Conservation (phyloP, 352 stramenopile genomes). For the Globisporangium recalcitrans region DNA sequence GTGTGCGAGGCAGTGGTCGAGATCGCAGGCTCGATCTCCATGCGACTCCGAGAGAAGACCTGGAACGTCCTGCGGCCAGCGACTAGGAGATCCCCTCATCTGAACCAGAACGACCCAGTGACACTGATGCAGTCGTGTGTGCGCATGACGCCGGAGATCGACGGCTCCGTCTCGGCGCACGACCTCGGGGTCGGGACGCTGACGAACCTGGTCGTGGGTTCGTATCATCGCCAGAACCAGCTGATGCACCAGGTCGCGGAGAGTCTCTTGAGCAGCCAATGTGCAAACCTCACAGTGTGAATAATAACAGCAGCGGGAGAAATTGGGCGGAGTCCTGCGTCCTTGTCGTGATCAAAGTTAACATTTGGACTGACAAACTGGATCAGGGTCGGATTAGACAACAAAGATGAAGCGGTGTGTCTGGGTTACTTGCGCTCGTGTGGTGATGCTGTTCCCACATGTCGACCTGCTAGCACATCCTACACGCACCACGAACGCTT, state of each 20-base stretch:
- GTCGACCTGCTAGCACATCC: no score
- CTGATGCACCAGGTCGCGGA: conserved; percentile 24
- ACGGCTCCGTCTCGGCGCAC: conserved; percentile 13
- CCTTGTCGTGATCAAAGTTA: no score
- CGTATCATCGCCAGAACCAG: conserved; percentile 26
- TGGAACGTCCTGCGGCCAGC: conserved; percentile 16
- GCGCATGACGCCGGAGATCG: conserved; percentile 18
- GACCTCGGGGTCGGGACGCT: conserved; percentile 23
- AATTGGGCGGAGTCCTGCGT: no score
- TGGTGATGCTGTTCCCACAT: no score
- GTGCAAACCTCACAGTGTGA: background rate
- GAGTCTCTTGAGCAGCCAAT: background rate
- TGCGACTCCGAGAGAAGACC: conserved; percentile 28
- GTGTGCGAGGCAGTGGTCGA: conserved; percentile 28
- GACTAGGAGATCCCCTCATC: background rate
- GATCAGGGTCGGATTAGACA: no score
- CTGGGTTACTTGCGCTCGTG: no score
- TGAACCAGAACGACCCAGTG: conserved; percentile 8
- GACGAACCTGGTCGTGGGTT: conserved; percentile 26
- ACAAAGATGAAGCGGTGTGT: no score
- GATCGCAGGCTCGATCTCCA: conserved; percentile 21
- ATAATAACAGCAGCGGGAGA: no score
- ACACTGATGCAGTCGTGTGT: conserved; percentile 26
- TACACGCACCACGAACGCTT: no score
- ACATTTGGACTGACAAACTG: no score